Evolutionary conservation across 371 early-diverging fungal species (phyloP), one percentile per base, ranked within the genome.

Genomic region (Lichtheimia corymbifera): DNA sequence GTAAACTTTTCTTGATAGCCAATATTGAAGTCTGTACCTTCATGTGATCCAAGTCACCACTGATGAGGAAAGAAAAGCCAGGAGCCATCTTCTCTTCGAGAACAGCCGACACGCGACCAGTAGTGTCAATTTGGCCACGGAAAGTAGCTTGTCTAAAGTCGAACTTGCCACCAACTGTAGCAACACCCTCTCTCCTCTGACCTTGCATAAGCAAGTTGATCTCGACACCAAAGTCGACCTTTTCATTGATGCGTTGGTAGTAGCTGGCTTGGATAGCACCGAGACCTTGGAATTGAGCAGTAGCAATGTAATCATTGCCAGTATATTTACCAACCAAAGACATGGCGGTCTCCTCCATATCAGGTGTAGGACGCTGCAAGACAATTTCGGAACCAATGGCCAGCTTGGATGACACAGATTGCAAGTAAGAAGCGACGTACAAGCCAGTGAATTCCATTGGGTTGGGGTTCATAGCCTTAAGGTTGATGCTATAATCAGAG

Each of bases 71-170:
- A 51, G 91, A 88, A 73, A 98, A 86, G 15, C 96, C 96, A 54
- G 95, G 96, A 14, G 92, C 93, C 70, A 98, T 90, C 80, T 91
- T 91, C 83, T 98, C 95, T 80, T 98, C 99, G 54, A 97, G 68
- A 17, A 96, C 88, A 54, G 93, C 88, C 55, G 88, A 83, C 15
- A 97, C 89, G 64, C 88, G 84, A 66, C 97, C 97, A 18, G 88
- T 86, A 22, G 93, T 93, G 74, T 96, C 96, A 40, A 97, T 82
- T 77, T 89, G 90, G 35, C 92, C 95, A 64, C 98, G 88, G 77
- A 97, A 87, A 47, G 93, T 95, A 51, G 97, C 90, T 53, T 85
- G 85, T 59, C 93, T 84, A 66, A 96, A 96, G 67, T 97, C 98
- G 59, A 94, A 92, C 84, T 97, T 98, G 76, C 93, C 96, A 61